Base-by-base conservation (phyloP, 306 rosid species). In the Pyrus communis region DNA sequence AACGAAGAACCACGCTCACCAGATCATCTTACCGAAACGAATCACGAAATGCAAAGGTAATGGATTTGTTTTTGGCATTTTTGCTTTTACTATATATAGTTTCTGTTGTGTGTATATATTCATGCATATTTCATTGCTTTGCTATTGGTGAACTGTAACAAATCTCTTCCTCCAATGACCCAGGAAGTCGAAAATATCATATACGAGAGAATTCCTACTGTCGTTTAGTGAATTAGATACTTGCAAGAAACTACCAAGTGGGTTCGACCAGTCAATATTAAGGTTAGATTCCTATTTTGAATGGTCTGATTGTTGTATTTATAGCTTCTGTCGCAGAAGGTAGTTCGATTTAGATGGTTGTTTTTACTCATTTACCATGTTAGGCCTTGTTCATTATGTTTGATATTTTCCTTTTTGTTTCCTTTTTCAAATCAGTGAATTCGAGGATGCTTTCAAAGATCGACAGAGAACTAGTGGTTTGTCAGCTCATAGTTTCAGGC, bases 231-330 rank as follows among this genome's bases (percentile, higher is more conserved):
- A 86, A 67, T 87, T 91, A 87, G 98, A 93, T 71, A 67, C 63
- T 35, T 93, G 99, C 94, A 78, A 85, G 79, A 87, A 87, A 81
- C 77, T 96, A 59, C 99, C 99, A 6, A 79, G 85, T 73, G 93
- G 89, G 68, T 85, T 93, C 80, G 97, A 96, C 77, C 93, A 28
- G 80, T 88, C 97, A 70, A 78, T 92, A 82, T 22, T 89, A 35
- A 87, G 97, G 99, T 96, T 82, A 73, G 79, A 45, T 52, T 71
- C 51, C 54, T 75, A 27, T 78, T 68, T 63, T 51, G 27, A 58
- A 5, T 58, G 33, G 33, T 54, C 49, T 4, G 27, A 11, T 51
- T 35, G 55, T 18, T 51, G 27, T 74, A 27, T 62, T 31, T 19
- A 7, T 63, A 27, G 35, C 23, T 43, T 71, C 38, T 69, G 55